Percentiles rank a stretch among this genome's conserved stretches.
These are phyloP conservation scores for Skeletonema tropicum DNA, from an alignment of 108 stramenopile species.

Conservation along the genomic window DNA sequence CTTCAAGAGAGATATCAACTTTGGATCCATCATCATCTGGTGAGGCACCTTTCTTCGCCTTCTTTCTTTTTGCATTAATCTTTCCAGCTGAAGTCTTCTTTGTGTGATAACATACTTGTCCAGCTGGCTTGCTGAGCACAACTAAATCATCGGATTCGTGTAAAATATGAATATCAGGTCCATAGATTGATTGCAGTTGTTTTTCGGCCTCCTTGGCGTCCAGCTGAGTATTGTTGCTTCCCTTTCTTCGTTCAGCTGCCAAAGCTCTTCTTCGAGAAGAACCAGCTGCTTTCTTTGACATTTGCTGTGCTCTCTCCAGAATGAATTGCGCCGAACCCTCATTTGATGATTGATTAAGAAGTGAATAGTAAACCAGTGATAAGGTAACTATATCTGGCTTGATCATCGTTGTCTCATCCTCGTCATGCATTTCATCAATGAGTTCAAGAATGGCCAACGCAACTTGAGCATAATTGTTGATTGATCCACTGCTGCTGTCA, in stretches of 20 bases:
- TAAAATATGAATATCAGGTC: slow-evolving; percentile 59
- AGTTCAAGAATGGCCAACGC: slow-evolving; percentile 21
- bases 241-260: slow-evolving; percentile 52
- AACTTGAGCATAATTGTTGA: slow-evolving; percentile 14
- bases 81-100: slow-evolving; percentile 69
- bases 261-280: slow-evolving; percentile 65
- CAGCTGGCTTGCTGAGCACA: slow-evolving; percentile 72
- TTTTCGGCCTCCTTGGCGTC: slow-evolving; percentile 30
- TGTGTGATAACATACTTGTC: slow-evolving; percentile 67
- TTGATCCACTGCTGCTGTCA: slow-evolving; percentile 21
- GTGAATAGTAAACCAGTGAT: slow-evolving; percentile 22
- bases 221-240: not conserved
- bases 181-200: slow-evolving; percentile 47
- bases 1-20: slow-evolving; percentile 68
- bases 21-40: slow-evolving; percentile 15
- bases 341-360: not conserved
- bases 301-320: slow-evolving; percentile 53
- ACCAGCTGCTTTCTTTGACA: slow-evolving; percentile 66
- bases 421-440: slow-evolving; percentile 34
- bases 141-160: slow-evolving; percentile 62
- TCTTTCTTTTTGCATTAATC: slow-evolving; percentile 39
- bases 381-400: slow-evolving; percentile 30
- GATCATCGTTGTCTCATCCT: slow-evolving; percentile 22
- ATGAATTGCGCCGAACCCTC: slow-evolving; percentile 33
- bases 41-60: slow-evolving; percentile 12